Conservation (phyloP, 208 protist species). For the Tritrichomonas musculus region DNA sequence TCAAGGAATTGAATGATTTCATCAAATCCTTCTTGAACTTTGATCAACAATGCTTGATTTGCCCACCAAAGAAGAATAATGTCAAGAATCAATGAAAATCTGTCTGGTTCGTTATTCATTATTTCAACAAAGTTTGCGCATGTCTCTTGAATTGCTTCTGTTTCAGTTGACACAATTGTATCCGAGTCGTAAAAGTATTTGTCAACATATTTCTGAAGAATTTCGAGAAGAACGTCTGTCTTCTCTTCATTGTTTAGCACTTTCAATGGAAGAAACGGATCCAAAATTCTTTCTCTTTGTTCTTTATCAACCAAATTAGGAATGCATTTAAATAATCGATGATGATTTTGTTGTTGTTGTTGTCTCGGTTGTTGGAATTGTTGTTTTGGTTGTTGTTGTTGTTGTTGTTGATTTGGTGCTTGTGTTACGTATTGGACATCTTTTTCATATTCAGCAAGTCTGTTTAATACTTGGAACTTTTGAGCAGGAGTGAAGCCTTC, state of each 20-base stretch:
- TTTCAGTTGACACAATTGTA: background rate
- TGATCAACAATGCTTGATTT: background rate
- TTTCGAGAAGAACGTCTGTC: background rate
- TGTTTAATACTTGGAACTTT: background rate
- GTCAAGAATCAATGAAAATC: background rate
- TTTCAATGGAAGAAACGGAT: constrained; percentile 9
- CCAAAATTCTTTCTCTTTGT: background rate
- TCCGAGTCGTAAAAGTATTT: background rate
- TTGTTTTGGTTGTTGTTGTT: background rate
- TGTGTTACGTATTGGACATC: too few species aligned
- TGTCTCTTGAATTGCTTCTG: background rate
- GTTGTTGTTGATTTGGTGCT: background rate
- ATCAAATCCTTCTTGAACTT: background rate
- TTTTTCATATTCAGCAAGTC: background rate
- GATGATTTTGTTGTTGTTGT: background rate
- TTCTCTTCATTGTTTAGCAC: background rate
- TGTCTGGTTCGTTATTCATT: background rate
- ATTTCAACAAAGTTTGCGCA: background rate
- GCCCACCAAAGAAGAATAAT: constrained; percentile 8
- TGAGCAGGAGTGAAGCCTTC: background rate
- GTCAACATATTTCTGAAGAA: background rate
- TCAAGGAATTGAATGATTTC: background rate
- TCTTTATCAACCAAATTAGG: background rate
- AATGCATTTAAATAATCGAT: background rate
- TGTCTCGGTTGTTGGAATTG: background rate